Conservation (phyloP, 225 moss, liverwort and hornwort species). For the Neckera pumila region DNA sequence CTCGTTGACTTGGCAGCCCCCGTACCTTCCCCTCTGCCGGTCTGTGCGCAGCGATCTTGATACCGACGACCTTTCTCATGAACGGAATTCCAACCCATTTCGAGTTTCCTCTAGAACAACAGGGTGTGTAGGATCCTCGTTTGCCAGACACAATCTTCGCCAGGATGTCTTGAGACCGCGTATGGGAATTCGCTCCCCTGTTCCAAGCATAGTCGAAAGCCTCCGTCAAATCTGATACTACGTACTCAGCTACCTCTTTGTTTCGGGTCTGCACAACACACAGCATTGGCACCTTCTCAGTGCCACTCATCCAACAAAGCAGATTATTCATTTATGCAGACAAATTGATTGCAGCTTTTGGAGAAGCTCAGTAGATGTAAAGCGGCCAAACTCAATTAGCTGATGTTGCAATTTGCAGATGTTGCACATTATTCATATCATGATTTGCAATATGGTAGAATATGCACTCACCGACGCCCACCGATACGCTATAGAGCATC, state of each 20-base stretch:
- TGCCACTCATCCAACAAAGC: neutral
- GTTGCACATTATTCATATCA: neutral
- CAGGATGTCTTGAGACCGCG: conserved; percentile 65
- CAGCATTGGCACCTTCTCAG: neutral
- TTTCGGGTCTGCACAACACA: conserved; percentile 45
- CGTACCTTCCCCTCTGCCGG: conserved; percentile 16
- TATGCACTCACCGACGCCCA: conserved; percentile 54
- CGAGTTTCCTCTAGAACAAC: conserved; percentile 10
- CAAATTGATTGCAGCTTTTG: neutral
- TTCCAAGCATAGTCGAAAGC: conserved; percentile 97
- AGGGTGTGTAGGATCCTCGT: conserved; percentile 9
- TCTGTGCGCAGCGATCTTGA: conserved; percentile 38
- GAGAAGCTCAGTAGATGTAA: neutral
- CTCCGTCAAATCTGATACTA: conserved; percentile 63
- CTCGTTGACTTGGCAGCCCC: neutral
- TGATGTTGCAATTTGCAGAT: neutral
- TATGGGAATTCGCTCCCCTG: conserved; percentile 31
- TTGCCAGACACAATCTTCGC: conserved; percentile 34
- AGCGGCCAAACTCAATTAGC: neutral
- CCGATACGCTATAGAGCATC: conserved; percentile 74
- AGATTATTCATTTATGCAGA: neutral
- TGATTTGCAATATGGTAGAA: neutral
- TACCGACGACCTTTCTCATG: conserved; percentile 23
- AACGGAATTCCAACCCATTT: conserved; percentile 16
- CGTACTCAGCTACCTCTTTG: conserved; percentile 72